Evolutionary conservation across 2,329 filamentous ascomycete species (phyloP), one percentile per base, ranked within the genome.

Genomic region (Venturia aucupariae): DNA sequence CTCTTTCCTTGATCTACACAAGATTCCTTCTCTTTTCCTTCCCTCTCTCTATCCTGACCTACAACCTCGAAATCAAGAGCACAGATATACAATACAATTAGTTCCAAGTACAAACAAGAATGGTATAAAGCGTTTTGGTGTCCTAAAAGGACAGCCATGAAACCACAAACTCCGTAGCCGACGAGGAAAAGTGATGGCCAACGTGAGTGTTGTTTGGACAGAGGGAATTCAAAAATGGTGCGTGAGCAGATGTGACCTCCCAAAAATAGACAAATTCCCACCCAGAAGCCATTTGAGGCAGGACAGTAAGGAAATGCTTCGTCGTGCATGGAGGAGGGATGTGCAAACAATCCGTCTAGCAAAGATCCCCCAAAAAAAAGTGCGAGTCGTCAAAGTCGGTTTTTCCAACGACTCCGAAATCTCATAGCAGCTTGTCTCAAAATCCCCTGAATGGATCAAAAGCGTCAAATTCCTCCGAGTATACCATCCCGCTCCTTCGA

Each of bases 371-470:
- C 7, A 32, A n/a, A n/a, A 42, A 24, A 11, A 22, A n/a, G 30
- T n/a, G 51, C 51, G 11, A 22, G 27, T 57, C 15, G 51, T 10
- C 27, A 57, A 57, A n/a, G 27, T 35, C 30, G 10, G 6, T 35
- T 13, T 35, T 3, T 24, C 46, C 8, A 27, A n/a, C 35, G 11
- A 8, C 27, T n/a, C 8, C 24, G 35, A 57, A 35, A 15, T 35
- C 19, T 17, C 51, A 57, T 22, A 13, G 1, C 5, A 2, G 27
- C 22, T 11, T 30, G 8, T 8, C 51, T 68, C 60, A 74, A 66
- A 74, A 74, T 19, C 72, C 72, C 65, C 69, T 71, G 67, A 75
- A 75, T 0, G 78, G 77, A 72, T 81, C 79, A 38, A 74, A 76
- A 38, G 72, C 67, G 38, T 78, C 77, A 67, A 73, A 72, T 39